Evolutionary conservation across 2,329 filamentous ascomycete species (phyloP), one percentile per base, ranked within the genome.

Genomic region (Paraphaeosphaeria sporulosa): DNA sequence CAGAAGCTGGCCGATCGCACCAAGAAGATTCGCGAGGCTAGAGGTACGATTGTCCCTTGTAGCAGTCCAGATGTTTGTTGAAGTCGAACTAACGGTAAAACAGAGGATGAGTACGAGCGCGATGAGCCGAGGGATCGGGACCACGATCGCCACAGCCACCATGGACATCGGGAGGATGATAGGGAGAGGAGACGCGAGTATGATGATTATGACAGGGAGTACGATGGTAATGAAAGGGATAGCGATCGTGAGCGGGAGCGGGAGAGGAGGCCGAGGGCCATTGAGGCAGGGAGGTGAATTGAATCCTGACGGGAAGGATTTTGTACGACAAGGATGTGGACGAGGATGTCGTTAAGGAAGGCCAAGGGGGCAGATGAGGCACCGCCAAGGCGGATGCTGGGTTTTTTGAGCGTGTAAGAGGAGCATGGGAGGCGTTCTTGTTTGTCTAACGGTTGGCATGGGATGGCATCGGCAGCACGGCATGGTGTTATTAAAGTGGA

Each of bases 1-100:
- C 90, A 96, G 77, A 89, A 88, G 36, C 93, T 96, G 73, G 93
- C 93, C 13, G 86, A 89, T 64, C 90, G 90, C 51, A 97, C 94
- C 10, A 88, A 89, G 65, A 87, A 92, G 72, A 87, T 97, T 62
- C 86, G 93, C 87, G 91, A 77, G 53, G 59, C 47, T 51, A 61
- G 60, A 49, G 60, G 60, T 62, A 55, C 4, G 50, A n/a, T 27
- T 21, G 13, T 15, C 15, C 23, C 19, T 27, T 19, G 13, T 0
- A 12, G 19, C n/a, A 25, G 15, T 27, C 7, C n/a, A 8, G 21
- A 32, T 17, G 5, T 32, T 8, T 27, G 25, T 32, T 32, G 30
- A 32, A 6, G 4, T 32, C 10, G 8, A 32, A 9, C 30, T 32
- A 57, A 75, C 52, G n/a, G 9, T 8, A 36, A 1, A n/a, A 21